These are phyloP conservation scores for Poa pratensis DNA, from an alignment of 176 grass and related monocot genomes.

Conservation along the genomic window DNA sequence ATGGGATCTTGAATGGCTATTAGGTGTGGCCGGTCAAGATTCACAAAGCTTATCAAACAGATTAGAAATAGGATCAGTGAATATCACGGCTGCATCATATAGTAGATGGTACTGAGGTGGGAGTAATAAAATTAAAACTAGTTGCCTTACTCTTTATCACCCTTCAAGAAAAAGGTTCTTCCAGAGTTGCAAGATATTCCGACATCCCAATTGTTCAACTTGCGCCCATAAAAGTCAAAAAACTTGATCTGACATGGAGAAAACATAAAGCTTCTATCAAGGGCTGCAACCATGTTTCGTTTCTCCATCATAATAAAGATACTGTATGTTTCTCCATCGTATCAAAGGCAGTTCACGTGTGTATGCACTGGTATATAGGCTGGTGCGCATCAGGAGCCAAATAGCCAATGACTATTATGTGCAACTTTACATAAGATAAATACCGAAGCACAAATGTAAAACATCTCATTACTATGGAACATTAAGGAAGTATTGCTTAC, in stretches of 20 bases:
- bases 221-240: conserved; percentile 96
- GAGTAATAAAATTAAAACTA: background rate
- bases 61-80: conserved; percentile 31
- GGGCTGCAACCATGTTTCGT: background rate
- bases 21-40: conserved; percentile 76
- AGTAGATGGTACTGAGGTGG: conserved; percentile 18
- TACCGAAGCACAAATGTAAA: conserved; percentile 12
- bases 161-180: conserved; percentile 77
- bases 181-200: conserved; percentile 89
- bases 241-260: conserved; percentile 68
- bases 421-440: conserved; percentile 25
- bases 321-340: background rate
- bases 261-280: conserved; percentile 35
- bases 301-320: conserved; percentile 25
- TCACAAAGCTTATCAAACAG: conserved; percentile 66
- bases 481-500: conserved; percentile 56
- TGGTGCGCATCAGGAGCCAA: background rate
- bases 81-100: conserved; percentile 13
- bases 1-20: conserved; percentile 93
- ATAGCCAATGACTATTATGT: conserved; percentile 6
- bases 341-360: conserved; percentile 9
- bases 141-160: conserved; percentile 65
- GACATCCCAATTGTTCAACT: conserved; percentile 80
- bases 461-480: background rate
- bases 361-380: background rate